Conservation (phyloP, 2,329 filamentous ascomycete species). For the Calonectria naviculata region DNA sequence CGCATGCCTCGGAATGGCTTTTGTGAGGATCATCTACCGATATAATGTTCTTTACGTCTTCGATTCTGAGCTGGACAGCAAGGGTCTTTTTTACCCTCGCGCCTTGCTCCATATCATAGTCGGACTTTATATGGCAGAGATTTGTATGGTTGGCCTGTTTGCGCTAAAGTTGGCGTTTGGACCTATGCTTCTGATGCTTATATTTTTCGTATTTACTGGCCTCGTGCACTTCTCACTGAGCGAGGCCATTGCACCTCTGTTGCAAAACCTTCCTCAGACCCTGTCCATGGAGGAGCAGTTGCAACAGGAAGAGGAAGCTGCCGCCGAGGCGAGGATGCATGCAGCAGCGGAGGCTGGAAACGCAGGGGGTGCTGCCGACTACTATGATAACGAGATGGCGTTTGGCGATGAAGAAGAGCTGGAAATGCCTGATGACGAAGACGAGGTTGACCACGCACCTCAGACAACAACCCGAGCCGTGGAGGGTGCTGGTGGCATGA, state of each 20-base stretch:
- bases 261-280: conserved; percentile 84
- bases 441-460: conserved; percentile 31
- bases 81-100: conserved; percentile 88
- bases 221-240: conserved; percentile 82
- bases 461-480: conserved; percentile 45
- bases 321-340: conserved; percentile 46
- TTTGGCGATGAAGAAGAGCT: conserved; percentile 48
- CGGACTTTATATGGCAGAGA: conserved; percentile 84
- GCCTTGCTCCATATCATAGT: conserved; percentile 87
- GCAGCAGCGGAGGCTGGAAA: conserved; percentile 38
- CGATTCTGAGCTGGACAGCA: conserved; percentile 85
- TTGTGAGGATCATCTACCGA: conserved; percentile 89
- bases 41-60: conserved; percentile 93
- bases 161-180: conserved; percentile 74
- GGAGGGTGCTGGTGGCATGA: conserved; percentile 51
- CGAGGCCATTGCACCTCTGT: conserved; percentile 77
- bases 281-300: conserved; percentile 66
- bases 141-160: conserved; percentile 89
- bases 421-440: conserved; percentile 42
- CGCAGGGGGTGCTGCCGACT: conserved; percentile 43
- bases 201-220: conserved; percentile 79
- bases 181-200: conserved; percentile 80
- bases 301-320: conserved; percentile 58
- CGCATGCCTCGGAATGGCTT: conserved; percentile 78
- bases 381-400: conserved; percentile 48